phyloP scores from a whole-genome alignment of 129 eudicot species.

The Silybum marianum region DNA sequence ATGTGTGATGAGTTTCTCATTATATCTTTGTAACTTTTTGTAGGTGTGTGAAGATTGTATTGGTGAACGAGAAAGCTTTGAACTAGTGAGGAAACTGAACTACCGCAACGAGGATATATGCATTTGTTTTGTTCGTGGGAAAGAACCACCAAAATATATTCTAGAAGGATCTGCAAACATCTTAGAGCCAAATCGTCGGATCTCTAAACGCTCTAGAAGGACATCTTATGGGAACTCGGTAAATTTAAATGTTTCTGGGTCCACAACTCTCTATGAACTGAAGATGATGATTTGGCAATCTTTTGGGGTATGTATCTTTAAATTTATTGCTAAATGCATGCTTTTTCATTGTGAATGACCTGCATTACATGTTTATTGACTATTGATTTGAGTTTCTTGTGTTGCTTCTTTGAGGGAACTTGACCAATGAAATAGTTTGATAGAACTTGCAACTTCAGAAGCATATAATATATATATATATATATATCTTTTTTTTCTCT shows the following conservation, averaged over 20 bases:
- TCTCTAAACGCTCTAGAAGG: conserved; percentile 93
- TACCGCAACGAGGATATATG: conserved; percentile 84
- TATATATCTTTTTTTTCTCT: too few relatives aligned
- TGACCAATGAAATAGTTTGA: neutral
- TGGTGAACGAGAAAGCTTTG: conserved; percentile 91
- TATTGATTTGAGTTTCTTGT: too few relatives aligned
- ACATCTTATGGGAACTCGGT: conserved; percentile 73
- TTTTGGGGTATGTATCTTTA: conserved; percentile 72
- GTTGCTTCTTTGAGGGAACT: neutral
- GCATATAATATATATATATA: neutral
- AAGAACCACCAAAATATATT: conserved; percentile 92
- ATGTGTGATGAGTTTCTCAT: neutral
- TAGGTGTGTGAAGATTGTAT: conserved; percentile 96
- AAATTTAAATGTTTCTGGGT: conserved; percentile 86
- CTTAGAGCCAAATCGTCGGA: conserved; percentile 78
- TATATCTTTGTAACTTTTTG: neutral
- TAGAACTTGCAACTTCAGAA: neutral
- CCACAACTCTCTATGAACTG: conserved; percentile 83
- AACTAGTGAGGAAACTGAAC: conserved; percentile 72
- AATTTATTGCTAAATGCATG: conserved; percentile 1
- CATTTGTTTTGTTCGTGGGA: conserved; percentile 83
- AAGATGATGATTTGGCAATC: conserved; percentile 99
- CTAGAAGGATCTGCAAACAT: conserved; percentile 77
- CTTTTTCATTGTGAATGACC: neutral
- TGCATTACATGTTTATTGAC: neutral